These are phyloP conservation scores for Dovyalis caffra DNA, from an alignment of 345 rosid genomes.

Conservation along the genomic window DNA sequence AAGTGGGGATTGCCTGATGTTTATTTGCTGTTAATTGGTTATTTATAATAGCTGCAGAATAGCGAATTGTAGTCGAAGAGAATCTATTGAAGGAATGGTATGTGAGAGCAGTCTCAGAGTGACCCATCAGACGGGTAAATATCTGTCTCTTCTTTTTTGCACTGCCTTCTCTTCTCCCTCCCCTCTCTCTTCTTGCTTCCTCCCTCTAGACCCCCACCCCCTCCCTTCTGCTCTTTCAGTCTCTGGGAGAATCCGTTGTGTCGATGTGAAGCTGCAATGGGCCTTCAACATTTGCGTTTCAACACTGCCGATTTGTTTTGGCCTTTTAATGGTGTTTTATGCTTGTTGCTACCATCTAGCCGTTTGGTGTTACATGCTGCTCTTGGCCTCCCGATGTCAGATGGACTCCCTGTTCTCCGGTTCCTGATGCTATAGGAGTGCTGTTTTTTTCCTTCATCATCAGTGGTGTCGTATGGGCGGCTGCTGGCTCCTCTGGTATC, in stretches of 20 bases:
- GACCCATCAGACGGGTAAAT: neutral
- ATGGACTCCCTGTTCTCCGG: no score
- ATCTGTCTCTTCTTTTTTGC: neutral
- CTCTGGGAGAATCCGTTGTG: neutral
- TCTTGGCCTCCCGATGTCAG: no score
- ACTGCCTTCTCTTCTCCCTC: neutral
- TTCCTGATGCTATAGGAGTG: no score
- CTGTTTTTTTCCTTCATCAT: no score
- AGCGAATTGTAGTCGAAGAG: neutral
- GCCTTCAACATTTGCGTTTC: no score
- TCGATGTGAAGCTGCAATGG: neutral
- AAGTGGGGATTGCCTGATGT: neutral
- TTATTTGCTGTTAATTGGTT: neutral
- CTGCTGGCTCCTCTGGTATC: neutral
- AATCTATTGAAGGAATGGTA: neutral
- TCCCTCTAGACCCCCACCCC: neutral
- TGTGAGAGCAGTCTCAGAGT: neutral
- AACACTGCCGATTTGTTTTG: neutral
- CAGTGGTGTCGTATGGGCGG: no score
- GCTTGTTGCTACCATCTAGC: no score
- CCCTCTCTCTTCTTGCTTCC: neutral
- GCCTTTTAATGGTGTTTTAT: neutral
- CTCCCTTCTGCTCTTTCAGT: neutral
- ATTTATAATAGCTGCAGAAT: neutral
- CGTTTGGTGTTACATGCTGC: no score